Base-by-base conservation (phyloP, 495 filamentous ascomycete species). In the Aspergillus funiculosus region DNA sequence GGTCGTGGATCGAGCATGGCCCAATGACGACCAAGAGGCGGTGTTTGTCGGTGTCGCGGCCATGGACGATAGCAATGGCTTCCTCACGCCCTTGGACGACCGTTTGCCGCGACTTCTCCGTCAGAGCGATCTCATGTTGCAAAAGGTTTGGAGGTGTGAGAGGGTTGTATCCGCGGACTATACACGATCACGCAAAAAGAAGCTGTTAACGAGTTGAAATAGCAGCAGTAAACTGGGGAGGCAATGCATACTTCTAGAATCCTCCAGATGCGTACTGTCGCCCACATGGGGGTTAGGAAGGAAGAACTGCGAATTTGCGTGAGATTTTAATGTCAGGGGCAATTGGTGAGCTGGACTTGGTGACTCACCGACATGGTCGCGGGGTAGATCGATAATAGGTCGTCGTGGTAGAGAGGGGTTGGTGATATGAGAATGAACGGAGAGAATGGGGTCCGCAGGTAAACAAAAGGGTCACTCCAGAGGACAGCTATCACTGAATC, bases 1-100 rank as follows among this genome's bases (percentile, higher is more conserved):
- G 92, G 62, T 99, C 94, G 72, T 99, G 94, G 56, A 99, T 95
- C 11, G 87, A 94, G 75, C 94, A 99, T 3, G 94, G 94, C 0
- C 94, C 94, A 45, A 97, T 80, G 54, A 99, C 81, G 39, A 99
- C 92, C 44, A 99, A 73, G 8, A 99, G 75, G 24, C 92, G 80
- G 40, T 82, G 68, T 52, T 80, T 79, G 43, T 71, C 59, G 22
- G 78, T 66, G 58, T 97, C 91, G 36, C 66, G 82, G 43, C 83
- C 86, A 36, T 90, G 83, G 46, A 95, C 83, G 39, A 97, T 71
- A 6, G 80, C 78, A 37, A 81, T 86, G 27, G 87, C 79, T 62
- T 95, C 91, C 19, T 87, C 77, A 53, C 94, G 91, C 30, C 80
- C 85, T 32, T 78, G 62, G 29, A 92, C 67, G 10, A 97, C 94